Evolutionary conservation across 345 rosid species (phyloP).

Genomic region (Nephelium lappaceum): DNA sequence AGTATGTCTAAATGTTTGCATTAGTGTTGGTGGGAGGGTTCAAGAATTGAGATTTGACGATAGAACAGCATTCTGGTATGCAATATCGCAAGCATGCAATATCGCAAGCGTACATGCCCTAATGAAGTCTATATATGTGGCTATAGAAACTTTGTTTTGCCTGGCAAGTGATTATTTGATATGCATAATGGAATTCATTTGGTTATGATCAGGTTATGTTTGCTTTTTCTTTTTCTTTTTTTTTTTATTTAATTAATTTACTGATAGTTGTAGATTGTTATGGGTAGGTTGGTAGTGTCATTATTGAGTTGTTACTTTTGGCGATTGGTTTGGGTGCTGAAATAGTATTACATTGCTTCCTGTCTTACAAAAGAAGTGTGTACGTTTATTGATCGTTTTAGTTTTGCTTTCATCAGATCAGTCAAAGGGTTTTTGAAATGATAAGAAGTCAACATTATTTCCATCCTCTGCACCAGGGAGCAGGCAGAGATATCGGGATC

Average conservation of each 20-base stretch:
- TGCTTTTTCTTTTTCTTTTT: neutral
- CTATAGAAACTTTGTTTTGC: neutral
- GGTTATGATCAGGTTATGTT: neutral
- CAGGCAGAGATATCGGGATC: slow-evolving; percentile 29
- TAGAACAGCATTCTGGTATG: neutral
- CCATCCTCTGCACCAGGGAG: slow-evolving; percentile 42
- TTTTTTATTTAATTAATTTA: neutral
- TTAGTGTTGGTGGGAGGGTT: neutral
- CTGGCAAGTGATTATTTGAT: neutral
- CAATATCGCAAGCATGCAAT: neutral
- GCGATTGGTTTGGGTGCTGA: neutral
- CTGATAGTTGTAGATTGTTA: neutral
- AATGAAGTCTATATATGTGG: neutral
- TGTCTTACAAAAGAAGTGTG: slow-evolving; percentile 12
- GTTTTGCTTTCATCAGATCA: slow-evolving; percentile 59
- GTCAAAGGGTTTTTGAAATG: slow-evolving; percentile 77
- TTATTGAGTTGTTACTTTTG: neutral
- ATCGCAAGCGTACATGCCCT: neutral
- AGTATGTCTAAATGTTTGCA: neutral
- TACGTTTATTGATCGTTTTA: neutral
- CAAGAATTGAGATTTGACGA: neutral
- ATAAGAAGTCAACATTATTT: slow-evolving; percentile 57
- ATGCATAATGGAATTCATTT: neutral
- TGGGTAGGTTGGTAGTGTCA: neutral
- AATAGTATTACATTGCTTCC: neutral